phyloP scores from a whole-genome alignment of 2,329 filamentous ascomycete species.

The Lithohypha guttulata region DNA sequence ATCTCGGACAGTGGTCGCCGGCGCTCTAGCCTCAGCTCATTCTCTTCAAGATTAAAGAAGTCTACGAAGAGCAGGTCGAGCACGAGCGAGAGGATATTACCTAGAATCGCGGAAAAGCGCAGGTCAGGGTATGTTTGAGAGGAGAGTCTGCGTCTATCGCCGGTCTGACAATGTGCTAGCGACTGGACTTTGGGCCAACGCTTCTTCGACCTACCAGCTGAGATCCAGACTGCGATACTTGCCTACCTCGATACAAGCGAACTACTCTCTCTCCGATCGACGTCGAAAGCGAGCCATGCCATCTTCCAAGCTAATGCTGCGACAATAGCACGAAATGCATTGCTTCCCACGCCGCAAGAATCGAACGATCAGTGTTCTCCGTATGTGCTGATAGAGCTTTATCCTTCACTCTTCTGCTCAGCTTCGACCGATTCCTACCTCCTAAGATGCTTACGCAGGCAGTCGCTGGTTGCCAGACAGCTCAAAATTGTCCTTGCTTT shows the following conservation, averaged over 20 bases:
- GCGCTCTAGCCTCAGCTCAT: conserved; percentile 6
- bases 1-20: neutral
- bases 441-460: conserved; percentile 14
- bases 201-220: conserved; percentile 7
- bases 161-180: too few species aligned
- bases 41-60: conserved; percentile 6
- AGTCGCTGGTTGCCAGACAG: conserved; percentile 15
- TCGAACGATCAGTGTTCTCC: neutral
- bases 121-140: too few species aligned
- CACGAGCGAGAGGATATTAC: neutral
- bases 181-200: neutral
- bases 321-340: conserved; percentile 4
- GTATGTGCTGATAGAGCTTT: conserved; percentile 1
- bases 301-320: conserved; percentile 7
- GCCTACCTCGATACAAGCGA: conserved; percentile 4
- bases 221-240: conserved; percentile 7
- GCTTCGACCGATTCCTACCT: conserved; percentile 14
- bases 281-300: conserved; percentile 3
- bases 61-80: neutral
- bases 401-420: conserved; percentile 7
- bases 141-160: too few species aligned
- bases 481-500: conserved; percentile 12
- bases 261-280: conserved; percentile 2
- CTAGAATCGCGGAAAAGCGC: too few species aligned
- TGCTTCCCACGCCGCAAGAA: neutral